Evolutionary conservation across 768 basidiomycete species (phyloP).

Genomic region (Naganishia kalamii): DNA sequence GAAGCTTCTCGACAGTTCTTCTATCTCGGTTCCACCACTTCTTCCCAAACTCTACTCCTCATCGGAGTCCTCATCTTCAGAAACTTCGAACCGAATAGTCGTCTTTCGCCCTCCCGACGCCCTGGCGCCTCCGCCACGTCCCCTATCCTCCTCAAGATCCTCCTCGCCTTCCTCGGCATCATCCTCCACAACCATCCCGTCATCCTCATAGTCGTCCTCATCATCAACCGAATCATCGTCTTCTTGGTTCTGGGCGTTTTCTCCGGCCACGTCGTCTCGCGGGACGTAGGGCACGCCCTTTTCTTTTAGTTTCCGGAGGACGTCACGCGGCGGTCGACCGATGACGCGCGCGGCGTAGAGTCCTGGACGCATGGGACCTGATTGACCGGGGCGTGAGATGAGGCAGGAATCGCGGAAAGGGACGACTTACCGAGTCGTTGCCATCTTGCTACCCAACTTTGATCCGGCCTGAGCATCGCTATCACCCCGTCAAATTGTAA

Average conservation of each 20-base stretch:
- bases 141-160: conserved; percentile 57
- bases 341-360: conserved; percentile 77
- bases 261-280: conserved; percentile 51
- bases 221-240: conserved; percentile 25
- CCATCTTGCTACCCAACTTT: conserved; percentile 94
- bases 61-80: conserved; percentile 34
- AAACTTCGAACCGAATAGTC: conserved; percentile 59
- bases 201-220: conserved; percentile 19
- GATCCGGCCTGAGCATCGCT: conserved; percentile 73
- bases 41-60: conserved; percentile 7
- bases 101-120: conserved; percentile 54
- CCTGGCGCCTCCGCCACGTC: conserved; percentile 56
- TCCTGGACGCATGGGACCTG: conserved; percentile 83
- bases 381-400: background rate
- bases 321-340: conserved; percentile 41
- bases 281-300: conserved; percentile 21
- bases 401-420: background rate
- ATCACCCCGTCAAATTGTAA: conserved; percentile 89
- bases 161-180: conserved; percentile 32
- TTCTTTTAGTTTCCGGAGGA: conserved; percentile 29
- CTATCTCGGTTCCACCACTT: background rate
- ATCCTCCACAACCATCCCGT: conserved; percentile 19
- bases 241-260: conserved; percentile 26
- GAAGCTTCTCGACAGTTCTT: too few relatives aligned
- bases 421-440: conserved; percentile 69